phyloP scores from a whole-genome alignment of 1,284 basidiomycete genomes.

The Mycena citricolor region DNA sequence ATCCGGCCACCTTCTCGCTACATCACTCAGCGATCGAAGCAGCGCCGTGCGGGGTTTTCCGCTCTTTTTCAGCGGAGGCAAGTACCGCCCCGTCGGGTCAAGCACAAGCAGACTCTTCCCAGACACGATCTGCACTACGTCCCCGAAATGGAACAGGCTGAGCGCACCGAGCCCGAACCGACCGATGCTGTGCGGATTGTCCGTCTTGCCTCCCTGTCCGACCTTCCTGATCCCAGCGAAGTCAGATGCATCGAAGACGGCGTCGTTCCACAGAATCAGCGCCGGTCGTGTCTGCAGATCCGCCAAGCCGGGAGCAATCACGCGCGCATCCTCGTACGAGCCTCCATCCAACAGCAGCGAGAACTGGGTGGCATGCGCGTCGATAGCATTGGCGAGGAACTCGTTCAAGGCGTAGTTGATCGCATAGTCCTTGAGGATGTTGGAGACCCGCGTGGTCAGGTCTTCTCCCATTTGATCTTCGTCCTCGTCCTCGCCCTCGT shows the following conservation, averaged over 20 bases:
- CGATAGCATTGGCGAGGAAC: slow-evolving; percentile 51
- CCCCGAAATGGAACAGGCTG: slow-evolving; percentile 49
- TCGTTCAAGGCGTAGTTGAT: slow-evolving; percentile 43
- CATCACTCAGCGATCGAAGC: slow-evolving; percentile 31
- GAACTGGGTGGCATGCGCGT: slow-evolving; percentile 44
- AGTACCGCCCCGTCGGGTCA: slow-evolving; percentile 41
- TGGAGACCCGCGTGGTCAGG: slow-evolving; percentile 27
- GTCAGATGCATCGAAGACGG: slow-evolving; percentile 39
- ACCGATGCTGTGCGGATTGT: slow-evolving; percentile 39
- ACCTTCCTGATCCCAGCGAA: slow-evolving; percentile 44
- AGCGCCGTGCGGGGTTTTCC: slow-evolving; percentile 28
- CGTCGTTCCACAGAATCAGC: slow-evolving; percentile 45
- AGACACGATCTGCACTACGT: slow-evolving; percentile 49
- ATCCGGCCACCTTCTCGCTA: slow-evolving; percentile 43
- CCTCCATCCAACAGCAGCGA: slow-evolving; percentile 37
- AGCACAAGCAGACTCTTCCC: slow-evolving; percentile 41
- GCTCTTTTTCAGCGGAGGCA: slow-evolving; percentile 30
- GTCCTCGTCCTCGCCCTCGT: slow-evolving; percentile 23
- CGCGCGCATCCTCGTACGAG: slow-evolving; percentile 13
- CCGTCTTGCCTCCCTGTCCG: slow-evolving; percentile 44
- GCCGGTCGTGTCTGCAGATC: slow-evolving; percentile 34
- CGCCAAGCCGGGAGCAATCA: slow-evolving; percentile 35
- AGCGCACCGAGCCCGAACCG: slow-evolving; percentile 51
- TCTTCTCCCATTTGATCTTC: slow-evolving; percentile 32
- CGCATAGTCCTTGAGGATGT: slow-evolving; percentile 39